A percentile compares a stretch with the other conserved stretches of the same genome.
phyloP scores from a whole-genome alignment of 2,329 filamentous ascomycete genomes.

The Paracoccidioides brasiliensis region DNA sequence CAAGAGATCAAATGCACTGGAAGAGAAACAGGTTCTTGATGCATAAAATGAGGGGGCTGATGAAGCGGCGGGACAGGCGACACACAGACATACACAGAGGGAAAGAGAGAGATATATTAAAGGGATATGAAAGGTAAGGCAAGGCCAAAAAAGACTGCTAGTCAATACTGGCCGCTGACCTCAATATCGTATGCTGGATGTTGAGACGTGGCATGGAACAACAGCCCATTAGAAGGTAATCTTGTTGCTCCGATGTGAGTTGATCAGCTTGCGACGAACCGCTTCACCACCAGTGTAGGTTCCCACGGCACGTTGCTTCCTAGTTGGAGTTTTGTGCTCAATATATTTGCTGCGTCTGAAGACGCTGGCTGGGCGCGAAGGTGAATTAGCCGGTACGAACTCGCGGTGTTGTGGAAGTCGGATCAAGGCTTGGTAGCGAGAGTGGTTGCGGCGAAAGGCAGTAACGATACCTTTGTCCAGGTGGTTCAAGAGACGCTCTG shows the following conservation, averaged over 20 bases:
- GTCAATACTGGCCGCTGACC: too few species aligned
- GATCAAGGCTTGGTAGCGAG: constrained; percentile 37
- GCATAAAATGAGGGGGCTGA: too few species aligned
- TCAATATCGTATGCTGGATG: too few species aligned
- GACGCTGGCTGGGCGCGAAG: constrained; percentile 30
- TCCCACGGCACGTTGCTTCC: constrained; percentile 26
- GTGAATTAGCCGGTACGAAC: constrained; percentile 33
- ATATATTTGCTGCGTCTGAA: constrained; percentile 29
- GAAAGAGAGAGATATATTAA: too few species aligned
- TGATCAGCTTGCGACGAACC: constrained; percentile 32
- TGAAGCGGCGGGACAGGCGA: too few species aligned
- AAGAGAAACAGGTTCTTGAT: too few species aligned
- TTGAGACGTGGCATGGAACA: neutral
- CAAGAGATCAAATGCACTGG: too few species aligned
- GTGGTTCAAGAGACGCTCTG: constrained; percentile 48
- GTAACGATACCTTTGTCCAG: constrained; percentile 61
- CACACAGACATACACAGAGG: too few species aligned
- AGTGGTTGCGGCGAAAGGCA: constrained; percentile 55
- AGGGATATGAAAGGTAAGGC: too few species aligned
- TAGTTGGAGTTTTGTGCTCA: constrained; percentile 28
- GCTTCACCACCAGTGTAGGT: constrained; percentile 28
- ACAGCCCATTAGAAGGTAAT: constrained; percentile 20
- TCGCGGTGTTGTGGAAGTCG: constrained; percentile 35
- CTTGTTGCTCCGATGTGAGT: constrained; percentile 29
- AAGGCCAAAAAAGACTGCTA: too few species aligned